phyloP scores from a whole-genome alignment of 208 protist genomes.

The Wallacemonas sp. region DNA sequence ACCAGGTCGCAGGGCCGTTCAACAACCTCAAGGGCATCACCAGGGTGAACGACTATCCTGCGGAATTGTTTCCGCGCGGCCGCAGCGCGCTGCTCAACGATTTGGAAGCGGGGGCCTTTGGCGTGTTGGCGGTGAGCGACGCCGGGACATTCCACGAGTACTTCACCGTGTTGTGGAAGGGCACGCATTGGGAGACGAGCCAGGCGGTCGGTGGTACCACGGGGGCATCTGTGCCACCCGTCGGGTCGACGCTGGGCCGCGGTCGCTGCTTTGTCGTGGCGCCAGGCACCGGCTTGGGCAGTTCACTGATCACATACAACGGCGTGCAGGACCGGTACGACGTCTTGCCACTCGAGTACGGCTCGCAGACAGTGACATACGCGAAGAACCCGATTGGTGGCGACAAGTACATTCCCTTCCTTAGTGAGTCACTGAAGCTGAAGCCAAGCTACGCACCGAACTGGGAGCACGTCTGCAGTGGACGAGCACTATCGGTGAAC shows the following conservation, averaged over 20 bases:
- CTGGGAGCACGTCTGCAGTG: conserved; percentile 47
- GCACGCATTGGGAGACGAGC: conserved; percentile 34
- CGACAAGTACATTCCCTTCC: not conserved
- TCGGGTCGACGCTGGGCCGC: conserved; percentile 25
- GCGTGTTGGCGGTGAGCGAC: conserved; percentile 58
- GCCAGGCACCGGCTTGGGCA: conserved; percentile 64
- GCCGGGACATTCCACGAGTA: conserved; percentile 40
- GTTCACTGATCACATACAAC: conserved; percentile 58
- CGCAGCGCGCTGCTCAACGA: conserved; percentile 66
- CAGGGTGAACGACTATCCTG: conserved; percentile 43
- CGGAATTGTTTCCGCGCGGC: conserved; percentile 46
- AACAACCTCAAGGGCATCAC: conserved; percentile 66
- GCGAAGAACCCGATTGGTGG: conserved; percentile 11
- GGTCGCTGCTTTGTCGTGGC: conserved; percentile 56
- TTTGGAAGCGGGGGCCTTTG: conserved; percentile 60
- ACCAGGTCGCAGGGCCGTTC: conserved; percentile 52
- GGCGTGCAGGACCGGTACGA: conserved; percentile 22
- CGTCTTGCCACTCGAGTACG: conserved; percentile 54
- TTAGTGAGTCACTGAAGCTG: not conserved
- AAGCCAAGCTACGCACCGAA: conserved; percentile 20
- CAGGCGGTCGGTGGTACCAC: conserved; percentile 16
- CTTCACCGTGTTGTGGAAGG: conserved; percentile 74
- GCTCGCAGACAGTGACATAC: conserved; percentile 37
- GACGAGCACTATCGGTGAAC: conserved; percentile 45
- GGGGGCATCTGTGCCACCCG: conserved; percentile 6